Base-by-base conservation (phyloP, 139 green algal species). In the Asterochloris sp. region DNA sequence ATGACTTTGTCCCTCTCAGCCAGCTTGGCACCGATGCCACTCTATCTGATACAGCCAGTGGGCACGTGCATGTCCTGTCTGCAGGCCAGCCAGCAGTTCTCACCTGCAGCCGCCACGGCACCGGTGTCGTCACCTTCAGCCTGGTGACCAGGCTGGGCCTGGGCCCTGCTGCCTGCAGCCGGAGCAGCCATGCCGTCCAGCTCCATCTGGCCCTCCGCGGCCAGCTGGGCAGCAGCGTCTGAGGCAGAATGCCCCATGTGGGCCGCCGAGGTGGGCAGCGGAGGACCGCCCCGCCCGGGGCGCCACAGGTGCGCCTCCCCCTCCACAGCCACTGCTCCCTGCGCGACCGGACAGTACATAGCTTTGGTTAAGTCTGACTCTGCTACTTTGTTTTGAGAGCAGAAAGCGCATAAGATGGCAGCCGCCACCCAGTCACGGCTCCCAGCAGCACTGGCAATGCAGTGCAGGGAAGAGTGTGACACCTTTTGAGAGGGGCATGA, bases 311-410 rank as follows among this genome's bases (percentile, higher is more conserved):
- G 64, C 2, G 88, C 89, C 86, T 92, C 89, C 13, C 89, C 89
- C 78, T 92, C 88, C 78, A 92, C 89, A 14, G 89, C 89, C 81
- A 92, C 86, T 12, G 89, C 89, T 8, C 89, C 89, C 86, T 92
- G 86, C 12, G 75, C 13, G 14, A 21, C 64, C 23, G 26, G 76
- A 6, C 17, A 38, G 71, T 17, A 26, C 23, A 38, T 54, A 76
- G n/a, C 1, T 29, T 19, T 38, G 24, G 26, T 26, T 29, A 12
- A 76, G 2, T 19, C 24, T 38, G n/a, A 60, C 10, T 21, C n/a
- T 38, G 71, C 2, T 76, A 10, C 2, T 21, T 71, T 71, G 4
- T 71, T 6, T 71, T 12, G 66, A 26, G 17, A 24, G 21, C 66
- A 71, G 64, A 16, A 14, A 24, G 14, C 15, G 14, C 14, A 69